Base-by-base conservation (phyloP, 768 basidiomycete species). In the Mycena belliarum region DNA sequence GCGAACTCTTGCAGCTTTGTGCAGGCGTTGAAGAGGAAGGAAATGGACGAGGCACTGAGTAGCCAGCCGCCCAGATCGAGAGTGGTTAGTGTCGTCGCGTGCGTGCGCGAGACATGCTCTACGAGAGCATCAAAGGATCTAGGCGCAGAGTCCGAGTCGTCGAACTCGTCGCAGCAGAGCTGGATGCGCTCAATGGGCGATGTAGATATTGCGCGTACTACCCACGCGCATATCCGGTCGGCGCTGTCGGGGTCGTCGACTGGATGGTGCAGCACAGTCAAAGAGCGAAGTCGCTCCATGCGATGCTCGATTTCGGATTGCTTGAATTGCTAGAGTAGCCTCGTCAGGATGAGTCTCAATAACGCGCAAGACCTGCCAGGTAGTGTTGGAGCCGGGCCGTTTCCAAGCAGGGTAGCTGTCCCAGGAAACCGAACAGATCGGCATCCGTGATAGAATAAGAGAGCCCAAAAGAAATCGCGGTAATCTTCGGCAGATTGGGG, bases 371-470 rank as follows among this genome's bases (percentile, higher is more conserved):
- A 52, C 78, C 33, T 65, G 79, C 85, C 69, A 78, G 72, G 60
- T 84, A 85, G 68, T 87, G 82, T 26, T 74, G 75, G 37, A 84
- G 65, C 23, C 78, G 69, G 0, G 83, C 67, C 0, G 59, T 60
- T 37, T 74, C 68, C 3, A 87, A 66, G 7, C 67, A 61, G 6
- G 72, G 69, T 3, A 86, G 66, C 33, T 78, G 67, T 1, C 66
- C 65, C 15, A 85, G 68, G 58, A 82, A 82, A 6, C 62, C 50
- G 63, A 83, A 84, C 5, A 84, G 73, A 53, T 86, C 81, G 28
- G 75, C 73, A 59, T 86, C 72, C 0, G 77, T 77, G 43, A 87
- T 71, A 2, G 85, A 85, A 63, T 85, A 87, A 0, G 85, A 86
- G 1, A 86, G 61, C 0, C 85, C 84, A 2, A 86, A 61, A 3